Evolutionary conservation across 2,329 filamentous ascomycete genomes (phyloP).

Genomic region (Hortaea werneckii): DNA sequence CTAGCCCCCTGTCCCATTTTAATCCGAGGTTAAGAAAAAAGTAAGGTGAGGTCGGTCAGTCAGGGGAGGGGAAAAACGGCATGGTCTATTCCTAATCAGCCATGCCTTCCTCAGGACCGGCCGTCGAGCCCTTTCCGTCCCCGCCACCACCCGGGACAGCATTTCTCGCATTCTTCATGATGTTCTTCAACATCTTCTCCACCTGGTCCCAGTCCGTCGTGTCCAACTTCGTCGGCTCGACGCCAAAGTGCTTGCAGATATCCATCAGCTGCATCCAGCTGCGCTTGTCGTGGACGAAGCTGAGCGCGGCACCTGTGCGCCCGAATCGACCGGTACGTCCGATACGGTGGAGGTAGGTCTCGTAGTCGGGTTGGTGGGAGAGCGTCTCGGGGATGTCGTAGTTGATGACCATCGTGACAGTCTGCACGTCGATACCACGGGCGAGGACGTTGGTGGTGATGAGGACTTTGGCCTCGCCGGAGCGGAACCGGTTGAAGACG

Average conservation of each 20-base stretch:
- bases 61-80: not conserved
- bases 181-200: slow-evolving; percentile 69
- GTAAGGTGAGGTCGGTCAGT: no score
- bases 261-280: slow-evolving; percentile 69
- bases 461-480: slow-evolving; percentile 81
- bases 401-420: slow-evolving; percentile 97
- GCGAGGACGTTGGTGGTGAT: slow-evolving; percentile 96
- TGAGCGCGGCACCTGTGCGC: slow-evolving; percentile 90
- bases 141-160: not conserved
- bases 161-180: slow-evolving; percentile 53
- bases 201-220: slow-evolving; percentile 86
- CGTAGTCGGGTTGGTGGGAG: slow-evolving; percentile 59
- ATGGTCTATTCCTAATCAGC: not conserved
- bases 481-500: slow-evolving; percentile 78
- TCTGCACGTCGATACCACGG: slow-evolving; percentile 85
- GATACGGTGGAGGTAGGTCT: slow-evolving; percentile 97
- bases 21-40: no score
- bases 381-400: slow-evolving; percentile 52
- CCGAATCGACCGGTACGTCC: slow-evolving; percentile 94
- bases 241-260: slow-evolving; percentile 73
- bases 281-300: slow-evolving; percentile 77
- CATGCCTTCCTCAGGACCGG: not conserved
- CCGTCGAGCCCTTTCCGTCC: not conserved
- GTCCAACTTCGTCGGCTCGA: slow-evolving; percentile 70
- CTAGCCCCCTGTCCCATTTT: no score